phyloP scores from a whole-genome alignment of 2,329 filamentous ascomycete species.

The Hymenoscyphus occultus region DNA sequence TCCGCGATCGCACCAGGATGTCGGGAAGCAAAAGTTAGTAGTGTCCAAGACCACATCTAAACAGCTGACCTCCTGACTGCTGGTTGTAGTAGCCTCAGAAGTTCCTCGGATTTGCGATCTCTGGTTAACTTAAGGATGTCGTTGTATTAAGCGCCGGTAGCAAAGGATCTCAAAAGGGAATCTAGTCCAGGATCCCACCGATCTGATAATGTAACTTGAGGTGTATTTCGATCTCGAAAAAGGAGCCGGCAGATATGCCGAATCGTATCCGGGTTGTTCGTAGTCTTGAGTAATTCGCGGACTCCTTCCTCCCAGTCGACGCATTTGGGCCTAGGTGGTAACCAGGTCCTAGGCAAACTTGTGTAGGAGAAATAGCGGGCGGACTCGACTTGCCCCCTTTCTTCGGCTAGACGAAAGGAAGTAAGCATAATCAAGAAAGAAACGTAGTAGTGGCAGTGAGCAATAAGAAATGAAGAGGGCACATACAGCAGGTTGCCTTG shows the following conservation, averaged over 20 bases:
- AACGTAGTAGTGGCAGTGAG: not conserved
- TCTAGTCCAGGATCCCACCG: conserved; percentile 5
- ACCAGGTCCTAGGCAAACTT: not conserved
- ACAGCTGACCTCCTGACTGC: not conserved
- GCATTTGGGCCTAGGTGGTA: not conserved
- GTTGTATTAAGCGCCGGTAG: not conserved
- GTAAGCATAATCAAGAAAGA: not conserved
- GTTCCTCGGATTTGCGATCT: not conserved
- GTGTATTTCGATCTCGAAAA: conserved; percentile 1
- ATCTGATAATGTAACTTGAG: not conserved
- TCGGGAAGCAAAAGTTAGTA: too few relatives aligned
- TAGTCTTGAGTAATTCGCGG: not conserved
- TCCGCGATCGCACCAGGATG: too few relatives aligned
- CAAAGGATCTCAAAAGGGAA: conserved; percentile 1
- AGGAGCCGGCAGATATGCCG: not conserved
- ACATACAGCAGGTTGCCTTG: not conserved
- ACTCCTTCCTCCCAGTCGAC: not conserved
- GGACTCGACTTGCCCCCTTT: not conserved
- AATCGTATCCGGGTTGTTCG: not conserved
- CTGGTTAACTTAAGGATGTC: not conserved
- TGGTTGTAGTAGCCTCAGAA: not conserved
- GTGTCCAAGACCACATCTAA: not conserved
- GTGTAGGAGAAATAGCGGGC: not conserved
- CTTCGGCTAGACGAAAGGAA: not conserved
- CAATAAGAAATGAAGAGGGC: not conserved